phyloP scores from a whole-genome alignment of 768 basidiomycete genomes.

The Hericium erinaceus region DNA sequence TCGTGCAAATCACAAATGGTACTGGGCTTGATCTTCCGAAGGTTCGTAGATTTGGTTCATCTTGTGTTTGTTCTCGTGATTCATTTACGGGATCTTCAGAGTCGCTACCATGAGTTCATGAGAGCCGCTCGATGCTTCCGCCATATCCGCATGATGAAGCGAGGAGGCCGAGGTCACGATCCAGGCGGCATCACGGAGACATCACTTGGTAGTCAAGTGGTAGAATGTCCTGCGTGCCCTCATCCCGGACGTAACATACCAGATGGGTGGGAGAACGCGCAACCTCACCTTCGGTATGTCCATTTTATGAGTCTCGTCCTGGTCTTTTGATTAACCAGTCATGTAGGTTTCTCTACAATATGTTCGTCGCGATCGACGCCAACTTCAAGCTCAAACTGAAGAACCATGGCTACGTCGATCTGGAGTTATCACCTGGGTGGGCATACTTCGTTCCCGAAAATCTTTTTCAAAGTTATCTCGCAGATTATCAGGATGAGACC shows the following conservation, averaged over 20 bases:
- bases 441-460: conserved; percentile 9
- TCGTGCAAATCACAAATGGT: conserved; percentile 7
- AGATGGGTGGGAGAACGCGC: background rate
- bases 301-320: background rate
- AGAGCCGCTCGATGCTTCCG: background rate
- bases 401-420: conserved; percentile 9
- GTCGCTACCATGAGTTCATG: conserved; percentile 2
- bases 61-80: background rate
- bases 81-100: background rate
- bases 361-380: conserved; percentile 21
- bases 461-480: conserved; percentile 1
- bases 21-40: background rate
- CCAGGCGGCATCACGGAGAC: background rate
- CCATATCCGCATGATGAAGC: background rate
- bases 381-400: conserved; percentile 24
- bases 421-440: conserved; percentile 7
- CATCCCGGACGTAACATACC: conserved; percentile 1
- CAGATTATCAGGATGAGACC: background rate
- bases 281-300: background rate
- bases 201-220: background rate
- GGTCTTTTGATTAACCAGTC: background rate
- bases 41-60: background rate
- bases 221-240: conserved; percentile 2
- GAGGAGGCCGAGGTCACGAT: conserved; percentile 1
- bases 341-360: conserved; percentile 19